Evolutionary conservation across 2,329 filamentous ascomycete species (phyloP), one percentile per base, ranked within the genome.

Genomic region (Pseudodiploospora longispora): DNA sequence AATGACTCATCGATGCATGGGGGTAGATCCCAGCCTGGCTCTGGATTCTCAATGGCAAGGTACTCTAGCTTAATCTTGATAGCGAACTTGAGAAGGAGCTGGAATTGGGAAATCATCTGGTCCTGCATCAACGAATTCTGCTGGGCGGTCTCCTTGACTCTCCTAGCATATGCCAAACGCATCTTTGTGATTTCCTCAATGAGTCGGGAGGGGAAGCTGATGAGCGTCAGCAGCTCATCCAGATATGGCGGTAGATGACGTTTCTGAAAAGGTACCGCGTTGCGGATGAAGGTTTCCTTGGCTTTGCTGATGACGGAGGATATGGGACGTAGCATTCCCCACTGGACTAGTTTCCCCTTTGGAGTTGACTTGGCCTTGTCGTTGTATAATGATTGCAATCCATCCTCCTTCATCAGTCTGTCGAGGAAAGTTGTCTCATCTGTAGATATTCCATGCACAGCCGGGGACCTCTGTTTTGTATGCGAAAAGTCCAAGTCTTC

Each of bases 1-100:
- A 97, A 98, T 36, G 88, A 88, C 60, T 98, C 93, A 59, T 97
- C 93, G 51, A 98, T 94, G 65, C 90, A 96, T 6, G 90, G 88
- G 3, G 93, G 93, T 43, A 97, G 68, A 55, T 97, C 89, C 93
- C 93, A 98, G 38, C 93, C 91, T 19, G 85, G 81, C 62, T 97
- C 86, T 1, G 89, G 85, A 53, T 87, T 80, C 27, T 89, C 87
- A 41, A 97, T 88, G 28, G 80, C 72, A 32, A 86, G 75, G 59
- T 95, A 96, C 52, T 91, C 86, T 56, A 85, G 79, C 65, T 97
- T 98, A 66, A 97, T 95, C 50, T 84, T 79, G 48, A 95, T 90
- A 30, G 93, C 91, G 52, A 97, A 82, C 58, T 87, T 89, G 51
- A 98, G 80, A 43, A 97, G 71, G 37, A 96, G 87, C 64, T 95